Base-by-base conservation (phyloP, 73 alveolate genomes). In the Halteria grandinella region DNA sequence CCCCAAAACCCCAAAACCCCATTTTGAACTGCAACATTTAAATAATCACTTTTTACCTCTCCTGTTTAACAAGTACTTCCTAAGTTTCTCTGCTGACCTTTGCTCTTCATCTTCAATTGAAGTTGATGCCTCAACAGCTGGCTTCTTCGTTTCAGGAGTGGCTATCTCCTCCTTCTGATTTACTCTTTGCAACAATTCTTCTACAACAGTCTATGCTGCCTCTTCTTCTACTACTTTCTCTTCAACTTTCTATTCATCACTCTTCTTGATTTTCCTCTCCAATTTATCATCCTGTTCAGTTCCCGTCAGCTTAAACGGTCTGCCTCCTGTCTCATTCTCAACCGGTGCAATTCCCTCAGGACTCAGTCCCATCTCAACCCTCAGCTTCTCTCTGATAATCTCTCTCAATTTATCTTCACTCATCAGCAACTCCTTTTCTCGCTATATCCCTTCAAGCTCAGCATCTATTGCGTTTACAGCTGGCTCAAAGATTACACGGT, bases 401-500 rank as follows among this genome's bases (percentile, higher is more conserved):
- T 66, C 64, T 21, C 12, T 43, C 1, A 66, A 29, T 44, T 33
- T 66, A 2, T 66, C 80, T 45, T 66, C 80, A 27, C 36, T 66
- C 52, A 25, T 53, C 3, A 66, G 5, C 25, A 23, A 66, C 33
- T 66, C 64, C 25, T 66, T 66, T 33, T 66, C 80, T 14, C 5
- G 7, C 36, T 66, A 21, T 43, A 66, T 66, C 25, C 50, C 64
- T 5, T 66, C 80, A 5, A 66, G 53, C 47, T 66, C 80, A 21
- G 43, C 53, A 18, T 66, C 20, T 8, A 66, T 44, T 4, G 8
- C 31, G 18, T 66, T 54, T 25, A 66, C 29, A 5, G 53, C 24
- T 6, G 17, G 1, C 17, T 66, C 24, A 41, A 66, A 66, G 10
- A 66, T 3, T 7, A 37, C 4, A 29, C 66, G 29, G 11, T 66